Percentiles rank a stretch among this genome's conserved stretches.
phyloP scores from a whole-genome alignment of 2,329 filamentous ascomycete genomes.

The Calonectria naviculata region DNA sequence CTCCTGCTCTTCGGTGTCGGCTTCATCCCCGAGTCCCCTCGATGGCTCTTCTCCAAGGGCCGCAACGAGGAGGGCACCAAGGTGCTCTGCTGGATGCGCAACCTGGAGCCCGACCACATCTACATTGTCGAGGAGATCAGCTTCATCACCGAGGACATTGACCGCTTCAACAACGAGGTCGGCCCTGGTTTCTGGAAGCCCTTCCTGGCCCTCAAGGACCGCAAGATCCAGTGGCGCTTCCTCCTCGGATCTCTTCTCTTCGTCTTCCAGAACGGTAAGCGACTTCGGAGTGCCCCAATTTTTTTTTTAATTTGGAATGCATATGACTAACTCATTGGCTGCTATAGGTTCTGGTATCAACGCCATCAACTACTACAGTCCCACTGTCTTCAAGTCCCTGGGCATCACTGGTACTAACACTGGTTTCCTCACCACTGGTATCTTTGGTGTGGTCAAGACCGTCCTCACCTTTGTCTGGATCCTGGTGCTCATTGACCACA shows the following conservation, averaged over 20 bases:
- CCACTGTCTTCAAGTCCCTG: constrained; percentile 56
- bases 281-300: background rate
- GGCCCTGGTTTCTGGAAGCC: constrained; percentile 82
- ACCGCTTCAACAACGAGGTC: constrained; percentile 70
- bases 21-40: constrained; percentile 73
- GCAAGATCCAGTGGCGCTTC: constrained; percentile 75
- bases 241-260: constrained; percentile 80
- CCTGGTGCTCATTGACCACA: constrained; percentile 73
- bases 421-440: constrained; percentile 71
- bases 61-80: constrained; percentile 68
- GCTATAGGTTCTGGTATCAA: constrained; percentile 71
- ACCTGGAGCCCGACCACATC: constrained; percentile 63
- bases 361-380: constrained; percentile 79
- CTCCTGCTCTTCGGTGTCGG: constrained; percentile 69
- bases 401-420: constrained; percentile 58
- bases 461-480: constrained; percentile 76
- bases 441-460: constrained; percentile 83
- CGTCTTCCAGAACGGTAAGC: constrained; percentile 78
- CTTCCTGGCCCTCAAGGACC: constrained; percentile 67
- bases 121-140: constrained; percentile 81
- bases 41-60: constrained; percentile 75
- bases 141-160: constrained; percentile 76
- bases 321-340: background rate
- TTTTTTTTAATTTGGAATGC: constrained; percentile 36
- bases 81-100: constrained; percentile 73